phyloP scores from a whole-genome alignment of 306 rosid species.

The Herpetospermum pedunculosum region DNA sequence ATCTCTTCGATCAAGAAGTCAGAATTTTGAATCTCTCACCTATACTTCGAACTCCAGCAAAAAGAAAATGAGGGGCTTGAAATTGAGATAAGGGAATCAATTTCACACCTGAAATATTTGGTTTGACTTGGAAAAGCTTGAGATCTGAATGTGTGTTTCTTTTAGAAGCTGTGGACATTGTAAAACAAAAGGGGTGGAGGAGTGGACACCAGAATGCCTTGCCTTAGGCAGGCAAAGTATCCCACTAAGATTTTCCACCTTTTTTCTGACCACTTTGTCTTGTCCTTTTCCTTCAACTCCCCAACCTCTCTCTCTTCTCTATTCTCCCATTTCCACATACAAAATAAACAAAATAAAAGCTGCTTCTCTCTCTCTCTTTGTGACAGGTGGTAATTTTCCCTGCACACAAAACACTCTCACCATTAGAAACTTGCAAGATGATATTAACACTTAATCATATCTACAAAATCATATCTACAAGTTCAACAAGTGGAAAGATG shows the following conservation, averaged over 20 bases:
- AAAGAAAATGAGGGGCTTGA: neutral
- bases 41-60: too few species aligned
- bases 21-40: too few species aligned
- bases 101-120: neutral
- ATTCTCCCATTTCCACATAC: conserved; percentile 28
- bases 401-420: conserved; percentile 5
- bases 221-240: conserved; percentile 62
- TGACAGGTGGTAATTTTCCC: conserved; percentile 3
- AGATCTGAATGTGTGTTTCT: conserved; percentile 10
- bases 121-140: conserved; percentile 7
- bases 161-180: conserved; percentile 14
- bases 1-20: too few species aligned
- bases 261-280: neutral
- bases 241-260: conserved; percentile 52
- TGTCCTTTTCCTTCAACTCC: conserved; percentile 16
- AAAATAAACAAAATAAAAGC: conserved; percentile 19
- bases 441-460: too few species aligned
- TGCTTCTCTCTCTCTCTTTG: conserved; percentile 17
- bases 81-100: neutral
- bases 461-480: too few species aligned
- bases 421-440: neutral
- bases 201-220: conserved; percentile 69
- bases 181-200: conserved; percentile 34
- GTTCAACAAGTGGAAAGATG: too few species aligned
- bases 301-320: conserved; percentile 5